Percentiles rank a stretch among this genome's conserved stretches.
Conservation (phyloP, 345 rosid species). For the Psidium guajava region DNA sequence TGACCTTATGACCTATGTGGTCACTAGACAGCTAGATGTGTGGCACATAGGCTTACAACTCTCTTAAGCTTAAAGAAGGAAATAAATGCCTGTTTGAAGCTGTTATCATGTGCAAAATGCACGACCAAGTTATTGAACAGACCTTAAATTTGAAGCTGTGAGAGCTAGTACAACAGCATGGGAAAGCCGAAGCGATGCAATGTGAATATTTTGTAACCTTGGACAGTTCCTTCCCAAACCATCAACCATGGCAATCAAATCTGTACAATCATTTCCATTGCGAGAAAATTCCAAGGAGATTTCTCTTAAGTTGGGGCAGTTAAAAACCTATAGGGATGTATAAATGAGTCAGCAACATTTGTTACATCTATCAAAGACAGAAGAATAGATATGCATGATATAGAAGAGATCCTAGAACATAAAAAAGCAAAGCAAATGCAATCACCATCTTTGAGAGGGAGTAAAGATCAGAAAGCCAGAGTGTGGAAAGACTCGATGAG, state of each 20-base stretch:
- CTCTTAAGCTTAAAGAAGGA: background rate
- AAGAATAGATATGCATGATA: background rate
- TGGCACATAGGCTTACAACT: background rate
- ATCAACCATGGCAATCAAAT: conserved; percentile 55
- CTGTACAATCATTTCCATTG: conserved; percentile 71
- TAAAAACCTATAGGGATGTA: conserved; percentile 37
- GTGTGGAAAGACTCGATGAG: conserved; percentile 72
- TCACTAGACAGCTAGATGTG: background rate
- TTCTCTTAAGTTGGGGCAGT: conserved; percentile 78
- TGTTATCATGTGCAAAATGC: background rate
- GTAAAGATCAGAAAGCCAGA: conserved; percentile 80
- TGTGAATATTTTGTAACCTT: conserved; percentile 70
- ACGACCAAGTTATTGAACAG: background rate
- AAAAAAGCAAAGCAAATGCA: background rate
- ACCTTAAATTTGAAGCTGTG: conserved; percentile 80
- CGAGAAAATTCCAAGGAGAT: conserved; percentile 75
- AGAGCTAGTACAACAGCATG: conserved; percentile 80
- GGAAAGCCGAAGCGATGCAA: conserved; percentile 76
- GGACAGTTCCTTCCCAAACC: conserved; percentile 69
- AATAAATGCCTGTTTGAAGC: background rate
- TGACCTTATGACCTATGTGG: background rate
- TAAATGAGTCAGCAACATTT: background rate
- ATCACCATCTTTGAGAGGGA: conserved; percentile 77
- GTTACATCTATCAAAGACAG: background rate
- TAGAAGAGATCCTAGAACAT: background rate